These are phyloP conservation scores for Fusarium kyushuense DNA, from an alignment of 2,329 filamentous ascomycete genomes.

Conservation along the genomic window DNA sequence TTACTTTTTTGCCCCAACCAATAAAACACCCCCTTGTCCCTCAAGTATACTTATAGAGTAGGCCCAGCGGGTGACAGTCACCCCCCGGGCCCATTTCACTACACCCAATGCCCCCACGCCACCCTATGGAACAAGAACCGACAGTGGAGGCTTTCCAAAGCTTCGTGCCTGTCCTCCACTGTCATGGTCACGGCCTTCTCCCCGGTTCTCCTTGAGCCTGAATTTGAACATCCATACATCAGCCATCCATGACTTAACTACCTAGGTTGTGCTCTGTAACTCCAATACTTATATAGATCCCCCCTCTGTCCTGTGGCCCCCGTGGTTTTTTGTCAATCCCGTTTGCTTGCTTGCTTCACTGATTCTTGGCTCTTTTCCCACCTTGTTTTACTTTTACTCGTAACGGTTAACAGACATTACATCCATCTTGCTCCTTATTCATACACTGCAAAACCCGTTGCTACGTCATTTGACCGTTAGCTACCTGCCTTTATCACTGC, in stretches of 20 bases:
- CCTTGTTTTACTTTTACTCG: constrained; percentile 19
- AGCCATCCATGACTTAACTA: constrained; percentile 41
- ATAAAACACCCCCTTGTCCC: constrained; percentile 12
- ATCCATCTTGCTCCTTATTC: constrained; percentile 4
- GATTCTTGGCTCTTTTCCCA: constrained; percentile 21
- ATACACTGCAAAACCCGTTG: constrained; percentile 15
- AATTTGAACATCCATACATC: constrained; percentile 25
- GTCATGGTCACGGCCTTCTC: constrained; percentile 47
- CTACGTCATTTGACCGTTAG: constrained; percentile 26
- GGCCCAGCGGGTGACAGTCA: constrained; percentile 30
- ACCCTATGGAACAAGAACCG: constrained; percentile 33
- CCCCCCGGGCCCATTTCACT: constrained; percentile 38
- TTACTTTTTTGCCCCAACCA: constrained; percentile 9
- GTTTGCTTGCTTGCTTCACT: constrained; percentile 23
- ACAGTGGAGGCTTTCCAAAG: constrained; percentile 34
- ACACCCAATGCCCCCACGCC: constrained; percentile 43
- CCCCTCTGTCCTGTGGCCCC: constrained; percentile 18
- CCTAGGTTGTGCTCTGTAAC: background rate
- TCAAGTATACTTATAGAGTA: background rate
- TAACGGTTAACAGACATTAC: background rate
- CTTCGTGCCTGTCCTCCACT: constrained; percentile 21
- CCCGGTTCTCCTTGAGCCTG: constrained; percentile 44
- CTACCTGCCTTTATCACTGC: constrained; percentile 24
- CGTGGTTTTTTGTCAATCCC: constrained; percentile 17
- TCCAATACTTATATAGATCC: constrained; percentile 47